These are phyloP conservation scores for Arthromyces matolae DNA, from an alignment of 768 basidiomycete species.

Conservation along the genomic window DNA sequence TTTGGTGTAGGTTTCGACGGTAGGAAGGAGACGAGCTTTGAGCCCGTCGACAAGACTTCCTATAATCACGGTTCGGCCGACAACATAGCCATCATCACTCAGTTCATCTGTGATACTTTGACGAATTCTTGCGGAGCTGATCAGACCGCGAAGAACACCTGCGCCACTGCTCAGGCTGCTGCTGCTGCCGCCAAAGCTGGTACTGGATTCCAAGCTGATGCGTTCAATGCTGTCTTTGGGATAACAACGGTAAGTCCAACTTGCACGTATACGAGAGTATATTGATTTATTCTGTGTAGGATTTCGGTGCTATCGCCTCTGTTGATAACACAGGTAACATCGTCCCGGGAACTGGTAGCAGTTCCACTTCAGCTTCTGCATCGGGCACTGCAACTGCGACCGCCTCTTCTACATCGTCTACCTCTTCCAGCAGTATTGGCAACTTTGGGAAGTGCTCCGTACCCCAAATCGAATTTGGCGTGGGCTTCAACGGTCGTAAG, in stretches of 20 bases:
- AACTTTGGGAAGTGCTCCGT: conserved; percentile 51
- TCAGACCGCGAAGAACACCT: conserved; percentile 49
- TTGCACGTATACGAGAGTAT: too few relatives aligned
- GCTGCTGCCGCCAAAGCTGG: conserved; percentile 37
- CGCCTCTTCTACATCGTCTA: conserved; percentile 14
- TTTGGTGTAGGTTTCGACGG: conserved; percentile 57
- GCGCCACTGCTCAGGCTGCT: conserved; percentile 37
- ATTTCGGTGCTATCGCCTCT: conserved; percentile 35
- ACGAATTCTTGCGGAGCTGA: conserved; percentile 52
- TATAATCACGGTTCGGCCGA: conserved; percentile 55
- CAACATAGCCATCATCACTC: conserved; percentile 51
- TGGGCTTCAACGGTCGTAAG: conserved; percentile 49
- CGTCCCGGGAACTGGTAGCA: conserved; percentile 25
- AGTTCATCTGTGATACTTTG: conserved; percentile 53
- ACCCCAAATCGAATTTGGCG: conserved; percentile 52
- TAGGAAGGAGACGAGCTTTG: conserved; percentile 57
- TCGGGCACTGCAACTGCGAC: conserved; percentile 13
- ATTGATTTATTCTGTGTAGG: conserved; percentile 20
- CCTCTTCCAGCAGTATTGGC: conserved; percentile 27
- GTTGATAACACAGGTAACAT: conserved; percentile 38
- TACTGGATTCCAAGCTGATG: conserved; percentile 56
- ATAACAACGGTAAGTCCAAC: conserved; percentile 31
- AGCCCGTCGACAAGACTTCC: conserved; percentile 46
- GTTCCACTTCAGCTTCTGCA: conserved; percentile 13
- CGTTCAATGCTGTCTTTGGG: conserved; percentile 41